phyloP scores from a whole-genome alignment of 192 early-diverging fungal species.

The Phycomyces nitens region DNA sequence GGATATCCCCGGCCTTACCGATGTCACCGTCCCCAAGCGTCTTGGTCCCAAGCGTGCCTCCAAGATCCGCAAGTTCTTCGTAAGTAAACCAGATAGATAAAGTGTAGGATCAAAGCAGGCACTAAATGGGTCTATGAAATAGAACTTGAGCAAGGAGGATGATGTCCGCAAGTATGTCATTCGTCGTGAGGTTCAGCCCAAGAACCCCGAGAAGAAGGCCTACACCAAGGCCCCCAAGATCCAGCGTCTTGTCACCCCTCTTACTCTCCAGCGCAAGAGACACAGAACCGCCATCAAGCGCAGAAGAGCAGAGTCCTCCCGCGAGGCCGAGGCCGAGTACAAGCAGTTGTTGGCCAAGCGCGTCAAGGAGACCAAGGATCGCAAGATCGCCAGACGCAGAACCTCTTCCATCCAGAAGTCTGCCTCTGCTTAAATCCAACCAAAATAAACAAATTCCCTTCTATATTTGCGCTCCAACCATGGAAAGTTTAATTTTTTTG shows the following conservation, averaged over 20 bases:
- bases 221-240: conserved; percentile 94
- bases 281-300: conserved; percentile 83
- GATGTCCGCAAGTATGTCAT: conserved; percentile 99
- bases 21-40: conserved; percentile 89
- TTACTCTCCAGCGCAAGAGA: conserved; percentile 95
- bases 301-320: conserved; percentile 72
- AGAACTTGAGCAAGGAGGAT: conserved; percentile 93
- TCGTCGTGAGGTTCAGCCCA: conserved; percentile 90
- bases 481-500: too few relatives aligned
- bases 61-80: conserved; percentile 98
- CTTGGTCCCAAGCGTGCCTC: conserved; percentile 97
- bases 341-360: conserved; percentile 84
- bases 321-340: conserved; percentile 77
- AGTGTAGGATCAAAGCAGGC: too few relatives aligned
- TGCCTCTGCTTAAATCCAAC: conserved; percentile 30
- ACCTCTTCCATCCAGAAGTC: conserved; percentile 60
- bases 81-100: too few relatives aligned
- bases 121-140: too few relatives aligned
- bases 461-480: too few relatives aligned
- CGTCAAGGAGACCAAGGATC: conserved; percentile 92
- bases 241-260: conserved; percentile 96
- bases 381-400: conserved; percentile 75
- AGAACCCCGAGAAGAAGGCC: conserved; percentile 84
- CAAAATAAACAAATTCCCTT: too few relatives aligned
- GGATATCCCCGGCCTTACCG: conserved; percentile 93